Percentiles rank a stretch among this genome's conserved stretches.
These are phyloP conservation scores for Colletotrichum filicis DNA, from an alignment of 2,329 filamentous ascomycete genomes.

Conservation along the genomic window DNA sequence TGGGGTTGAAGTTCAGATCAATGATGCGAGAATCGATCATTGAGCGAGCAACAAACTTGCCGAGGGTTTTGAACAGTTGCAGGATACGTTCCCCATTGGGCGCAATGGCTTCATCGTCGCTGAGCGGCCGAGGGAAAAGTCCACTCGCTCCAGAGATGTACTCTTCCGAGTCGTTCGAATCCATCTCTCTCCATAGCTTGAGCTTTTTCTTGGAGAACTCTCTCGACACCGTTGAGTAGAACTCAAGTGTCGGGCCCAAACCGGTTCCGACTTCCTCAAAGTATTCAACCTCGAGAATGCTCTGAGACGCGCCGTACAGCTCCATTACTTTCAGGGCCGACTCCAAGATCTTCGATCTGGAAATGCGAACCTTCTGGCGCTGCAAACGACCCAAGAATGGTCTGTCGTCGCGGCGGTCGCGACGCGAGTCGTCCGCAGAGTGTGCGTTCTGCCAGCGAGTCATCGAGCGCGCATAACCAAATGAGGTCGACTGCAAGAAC, in stretches of 20 bases:
- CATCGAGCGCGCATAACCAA: slow-evolving; percentile 98
- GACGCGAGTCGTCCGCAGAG: slow-evolving; percentile 80
- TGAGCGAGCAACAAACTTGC: slow-evolving; percentile 96
- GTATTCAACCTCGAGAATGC: slow-evolving; percentile 96
- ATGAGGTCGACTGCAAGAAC: slow-evolving; percentile 97
- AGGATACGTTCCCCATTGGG: slow-evolving; percentile 90
- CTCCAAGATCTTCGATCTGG: slow-evolving; percentile 91
- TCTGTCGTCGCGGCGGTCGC: slow-evolving; percentile 88
- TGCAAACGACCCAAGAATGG: slow-evolving; percentile 92
- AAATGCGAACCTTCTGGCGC: slow-evolving; percentile 98
- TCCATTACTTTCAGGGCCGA: slow-evolving; percentile 99
- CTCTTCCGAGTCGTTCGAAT: slow-evolving; percentile 77
- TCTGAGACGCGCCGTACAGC: slow-evolving; percentile 95
- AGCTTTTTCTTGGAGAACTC: slow-evolving; percentile 98
- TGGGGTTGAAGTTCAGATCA: slow-evolving; percentile 96
- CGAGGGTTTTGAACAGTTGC: slow-evolving; percentile 90
- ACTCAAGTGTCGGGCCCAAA: slow-evolving; percentile 93
- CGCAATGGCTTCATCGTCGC: slow-evolving; percentile 76
- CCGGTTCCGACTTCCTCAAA: slow-evolving; percentile 99
- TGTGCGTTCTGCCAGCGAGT: slow-evolving; percentile 96
- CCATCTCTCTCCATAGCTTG: slow-evolving; percentile 94
- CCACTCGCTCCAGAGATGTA: slow-evolving; percentile 88
- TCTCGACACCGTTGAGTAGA: slow-evolving; percentile 96
- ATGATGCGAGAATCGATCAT: slow-evolving; percentile 99
- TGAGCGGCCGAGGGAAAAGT: slow-evolving; percentile 92